Evolutionary conservation across 2,329 filamentous ascomycete genomes (phyloP), one percentile per base, ranked within the genome.

Genomic region (Xylaria sp.): DNA sequence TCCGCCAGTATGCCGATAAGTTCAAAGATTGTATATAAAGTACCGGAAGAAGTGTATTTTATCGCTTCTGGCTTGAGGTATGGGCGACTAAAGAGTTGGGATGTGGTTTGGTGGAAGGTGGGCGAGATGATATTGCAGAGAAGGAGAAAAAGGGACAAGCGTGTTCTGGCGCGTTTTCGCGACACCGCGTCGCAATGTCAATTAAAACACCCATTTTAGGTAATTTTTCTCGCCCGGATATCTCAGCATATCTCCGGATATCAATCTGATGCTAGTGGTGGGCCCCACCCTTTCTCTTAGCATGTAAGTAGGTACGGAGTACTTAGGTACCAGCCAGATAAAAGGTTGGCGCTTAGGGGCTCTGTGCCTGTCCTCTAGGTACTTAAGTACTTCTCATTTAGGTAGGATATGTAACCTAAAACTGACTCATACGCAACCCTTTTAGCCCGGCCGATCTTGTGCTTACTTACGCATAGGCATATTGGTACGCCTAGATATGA

Each of bases 141-240:
- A 59, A 51, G 16, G 13, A 63, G 42, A 61, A 66, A 71, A 63
- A 63, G 44, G 57, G 64, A 63, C 42, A 63, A 40, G 60, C 62
- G 69, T 50, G 68, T 59, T 48, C 47, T 59, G 61, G 60, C 69
- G 66, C 61, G 69, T 67, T 71, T 65, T 67, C 63, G 69, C 54
- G 69, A 69, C 57, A 71, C 69, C 69, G 67, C 61, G 66, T 65
- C 50, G 29, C 25, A 27, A 21, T 40, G 21, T 66, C 69, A 69
- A 72, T 72, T 72, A 69, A 72, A 70, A 57, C 23, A 63, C 60
- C 61, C 58, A 51, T 23, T 61, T 68, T 64, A 0, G 60, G 70
- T 23, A 72, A 65, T n/a, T 0, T 25, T 1, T 53, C 21, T 58
- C 3, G 21, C 12, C 68, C 68, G 68, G 53, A 5, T 69, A 69